Conservation (phyloP, 768 basidiomycete species). For the Rhodotorula paludigena region DNA sequence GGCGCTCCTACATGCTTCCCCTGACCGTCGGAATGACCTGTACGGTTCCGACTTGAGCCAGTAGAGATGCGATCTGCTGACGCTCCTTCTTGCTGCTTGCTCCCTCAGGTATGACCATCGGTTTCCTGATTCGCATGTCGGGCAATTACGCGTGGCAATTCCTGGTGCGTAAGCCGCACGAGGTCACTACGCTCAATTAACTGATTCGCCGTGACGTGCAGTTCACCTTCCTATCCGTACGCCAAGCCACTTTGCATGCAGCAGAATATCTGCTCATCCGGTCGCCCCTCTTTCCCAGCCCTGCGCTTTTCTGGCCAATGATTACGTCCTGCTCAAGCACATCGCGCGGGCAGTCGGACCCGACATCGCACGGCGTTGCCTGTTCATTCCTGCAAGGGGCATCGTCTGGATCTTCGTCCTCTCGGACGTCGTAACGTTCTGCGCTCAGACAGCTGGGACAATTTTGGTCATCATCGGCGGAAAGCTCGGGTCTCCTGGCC, state of each 20-base stretch:
- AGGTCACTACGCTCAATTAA: conserved; percentile 58
- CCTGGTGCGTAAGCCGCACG: conserved; percentile 41
- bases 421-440: conserved; percentile 63
- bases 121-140: conserved; percentile 58
- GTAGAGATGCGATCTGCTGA: not conserved
- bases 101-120: conserved; percentile 55
- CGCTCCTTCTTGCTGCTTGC: not conserved
- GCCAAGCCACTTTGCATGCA: too few relatives aligned
- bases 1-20: conserved; percentile 54
- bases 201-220: conserved; percentile 43
- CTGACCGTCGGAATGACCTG: conserved; percentile 63
- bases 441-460: conserved; percentile 55
- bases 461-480: conserved; percentile 30
- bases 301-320: conserved; percentile 60
- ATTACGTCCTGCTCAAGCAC: conserved; percentile 64
- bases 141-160: conserved; percentile 57
- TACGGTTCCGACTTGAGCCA: conserved; percentile 41
- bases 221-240: conserved; percentile 56
- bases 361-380: conserved; percentile 5
- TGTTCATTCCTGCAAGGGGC: conserved; percentile 38
- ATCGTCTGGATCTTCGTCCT: conserved; percentile 60
- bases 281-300: conserved; percentile 50
- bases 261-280: too few relatives aligned
- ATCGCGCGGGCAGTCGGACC: conserved; percentile 54
- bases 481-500: conserved; percentile 15